Conservation (phyloP, 164 flowering plant genomes). For the Aristolochia contorta region DNA sequence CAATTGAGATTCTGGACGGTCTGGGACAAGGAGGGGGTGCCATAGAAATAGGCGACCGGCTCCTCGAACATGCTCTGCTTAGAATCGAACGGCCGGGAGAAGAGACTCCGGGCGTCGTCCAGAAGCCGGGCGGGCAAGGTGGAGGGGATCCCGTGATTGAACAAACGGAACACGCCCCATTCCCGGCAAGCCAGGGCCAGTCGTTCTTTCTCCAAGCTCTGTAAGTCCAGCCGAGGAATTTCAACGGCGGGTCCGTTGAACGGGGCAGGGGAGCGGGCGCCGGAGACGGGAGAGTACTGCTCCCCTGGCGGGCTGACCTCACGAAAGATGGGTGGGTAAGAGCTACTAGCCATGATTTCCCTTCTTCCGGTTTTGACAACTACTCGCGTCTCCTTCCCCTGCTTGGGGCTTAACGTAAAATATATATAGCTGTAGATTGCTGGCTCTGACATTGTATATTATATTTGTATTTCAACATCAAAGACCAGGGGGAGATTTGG, state of each 20-base stretch:
- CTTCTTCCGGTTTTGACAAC: too few relatives aligned
- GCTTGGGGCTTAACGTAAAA: too few relatives aligned
- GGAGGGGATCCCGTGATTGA: slow-evolving; percentile 58
- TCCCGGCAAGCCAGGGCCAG: slow-evolving; percentile 35
- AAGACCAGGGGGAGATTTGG: too few relatives aligned
- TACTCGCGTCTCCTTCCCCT: too few relatives aligned
- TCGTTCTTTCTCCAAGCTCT: slow-evolving; percentile 11
- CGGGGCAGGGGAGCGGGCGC: neutral
- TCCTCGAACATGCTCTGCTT: slow-evolving; percentile 23
- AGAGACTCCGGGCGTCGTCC: slow-evolving; percentile 24
- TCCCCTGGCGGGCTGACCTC: neutral
- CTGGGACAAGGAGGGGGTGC: slow-evolving; percentile 33
- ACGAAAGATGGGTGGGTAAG: slow-evolving; percentile 2
- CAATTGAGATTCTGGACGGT: slow-evolving; percentile 22
- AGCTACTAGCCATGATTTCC: neutral
- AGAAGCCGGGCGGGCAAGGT: slow-evolving; percentile 25
- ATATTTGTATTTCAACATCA: too few relatives aligned
- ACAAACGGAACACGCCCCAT: slow-evolving; percentile 63
- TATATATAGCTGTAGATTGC: too few relatives aligned
- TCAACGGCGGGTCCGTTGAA: neutral
- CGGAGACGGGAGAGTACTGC: neutral
- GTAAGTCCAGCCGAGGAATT: slow-evolving; percentile 43
- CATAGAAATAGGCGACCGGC: slow-evolving; percentile 54
- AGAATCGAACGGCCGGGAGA: slow-evolving; percentile 39
- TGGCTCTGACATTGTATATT: too few relatives aligned